phyloP scores from a whole-genome alignment of 257 asterid genomes.

The Solanum medicagineum region DNA sequence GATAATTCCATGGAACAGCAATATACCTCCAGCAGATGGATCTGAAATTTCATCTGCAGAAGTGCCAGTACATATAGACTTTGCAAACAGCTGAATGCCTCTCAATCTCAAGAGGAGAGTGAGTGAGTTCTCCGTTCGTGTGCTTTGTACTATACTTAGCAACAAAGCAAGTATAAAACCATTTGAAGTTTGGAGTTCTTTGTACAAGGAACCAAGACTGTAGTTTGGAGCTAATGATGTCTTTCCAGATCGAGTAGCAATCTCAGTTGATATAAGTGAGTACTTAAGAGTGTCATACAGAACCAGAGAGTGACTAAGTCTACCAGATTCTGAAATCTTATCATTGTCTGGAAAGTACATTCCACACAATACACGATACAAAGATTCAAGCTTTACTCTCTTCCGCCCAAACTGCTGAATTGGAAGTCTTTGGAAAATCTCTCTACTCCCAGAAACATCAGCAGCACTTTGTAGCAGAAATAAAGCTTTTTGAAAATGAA shows the following conservation, averaged over 20 bases:
- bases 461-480: slow-evolving; percentile 56
- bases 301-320: slow-evolving; percentile 53
- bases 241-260: slow-evolving; percentile 74
- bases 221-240: slow-evolving; percentile 54
- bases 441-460: slow-evolving; percentile 33
- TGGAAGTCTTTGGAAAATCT: slow-evolving; percentile 46
- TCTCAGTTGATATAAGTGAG: slow-evolving; percentile 70
- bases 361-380: slow-evolving; percentile 41
- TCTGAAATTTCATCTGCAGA: slow-evolving; percentile 16
- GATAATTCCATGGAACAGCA: background rate
- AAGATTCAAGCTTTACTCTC: slow-evolving; percentile 49
- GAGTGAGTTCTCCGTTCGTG: slow-evolving; percentile 34
- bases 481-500: slow-evolving; percentile 45
- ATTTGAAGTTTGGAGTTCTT: slow-evolving; percentile 70
- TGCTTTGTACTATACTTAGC: slow-evolving; percentile 53
- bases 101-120: slow-evolving; percentile 47
- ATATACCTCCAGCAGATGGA: background rate
- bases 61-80: slow-evolving; percentile 42
- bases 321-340: slow-evolving; percentile 54
- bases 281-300: slow-evolving; percentile 88
- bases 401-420: slow-evolving; percentile 23
- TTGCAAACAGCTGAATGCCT: slow-evolving; percentile 65
- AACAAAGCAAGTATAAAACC: slow-evolving; percentile 75
- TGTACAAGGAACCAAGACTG: slow-evolving; percentile 45
- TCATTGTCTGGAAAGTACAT: slow-evolving; percentile 64